Conservation (phyloP, 2,329 filamentous ascomycete genomes). For the Paecilomyces fulvus region DNA sequence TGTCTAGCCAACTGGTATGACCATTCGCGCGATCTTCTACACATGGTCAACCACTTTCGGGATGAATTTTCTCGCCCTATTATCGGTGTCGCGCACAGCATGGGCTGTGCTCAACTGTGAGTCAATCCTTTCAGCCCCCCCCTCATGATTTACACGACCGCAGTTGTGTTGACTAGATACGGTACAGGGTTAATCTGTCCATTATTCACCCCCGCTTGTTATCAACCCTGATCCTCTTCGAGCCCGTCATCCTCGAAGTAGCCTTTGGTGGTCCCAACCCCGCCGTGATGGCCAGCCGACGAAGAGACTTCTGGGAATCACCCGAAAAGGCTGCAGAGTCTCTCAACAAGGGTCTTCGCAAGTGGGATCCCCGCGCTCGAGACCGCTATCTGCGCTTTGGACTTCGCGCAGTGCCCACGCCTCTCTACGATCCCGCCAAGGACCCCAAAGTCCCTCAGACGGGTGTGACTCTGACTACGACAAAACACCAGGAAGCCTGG, state of each 20-base stretch:
- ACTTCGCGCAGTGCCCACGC: conserved; percentile 9
- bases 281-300: conserved; percentile 1
- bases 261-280: conserved; percentile 3
- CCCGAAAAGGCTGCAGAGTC: background rate
- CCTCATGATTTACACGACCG: background rate
- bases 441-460: conserved; percentile 3
- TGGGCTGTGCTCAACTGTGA: conserved; percentile 60
- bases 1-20: conserved; percentile 65
- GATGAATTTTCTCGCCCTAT: conserved; percentile 45
- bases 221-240: conserved; percentile 61
- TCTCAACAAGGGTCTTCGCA: conserved; percentile 5
- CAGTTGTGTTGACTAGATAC: background rate
- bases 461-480: conserved; percentile 13
- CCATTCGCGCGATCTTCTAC: conserved; percentile 66
- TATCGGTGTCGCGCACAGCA: conserved; percentile 74
- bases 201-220: conserved; percentile 71
- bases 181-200: conserved; percentile 46
- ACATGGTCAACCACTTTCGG: conserved; percentile 32
- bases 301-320: background rate
- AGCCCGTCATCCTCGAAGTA: conserved; percentile 38
- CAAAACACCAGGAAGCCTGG: background rate
- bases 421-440: conserved; percentile 3
- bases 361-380: conserved; percentile 8
- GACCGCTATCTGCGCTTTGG: conserved; percentile 5
- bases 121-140: background rate